Evolutionary conservation across 2,329 filamentous ascomycete species (phyloP).

Genomic region (Diaporthe australafricana): DNA sequence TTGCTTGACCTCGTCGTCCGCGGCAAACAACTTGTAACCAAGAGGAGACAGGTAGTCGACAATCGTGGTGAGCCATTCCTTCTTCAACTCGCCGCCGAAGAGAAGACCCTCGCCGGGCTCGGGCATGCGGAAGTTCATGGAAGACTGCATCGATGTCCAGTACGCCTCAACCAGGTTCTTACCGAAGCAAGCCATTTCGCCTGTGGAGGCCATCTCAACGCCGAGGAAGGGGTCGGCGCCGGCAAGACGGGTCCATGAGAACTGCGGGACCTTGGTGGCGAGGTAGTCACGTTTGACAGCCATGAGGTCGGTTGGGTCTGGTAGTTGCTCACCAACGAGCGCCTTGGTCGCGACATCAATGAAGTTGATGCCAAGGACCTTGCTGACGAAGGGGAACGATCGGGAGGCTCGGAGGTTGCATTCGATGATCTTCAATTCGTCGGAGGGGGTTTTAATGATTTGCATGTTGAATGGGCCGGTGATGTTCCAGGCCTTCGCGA

Average conservation of each 20-base stretch:
- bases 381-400: constrained; percentile 98
- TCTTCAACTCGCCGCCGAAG: constrained; percentile 85
- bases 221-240: constrained; percentile 97
- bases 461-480: constrained; percentile 99
- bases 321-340: constrained; percentile 86
- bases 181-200: constrained; percentile 99
- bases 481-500: constrained; percentile 96
- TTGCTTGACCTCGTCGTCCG: constrained; percentile 82
- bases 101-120: constrained; percentile 95
- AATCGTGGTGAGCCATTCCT: constrained; percentile 79
- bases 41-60: constrained; percentile 90
- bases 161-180: constrained; percentile 96
- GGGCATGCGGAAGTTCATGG: constrained; percentile 99
- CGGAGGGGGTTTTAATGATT: constrained; percentile 89
- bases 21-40: constrained; percentile 94
- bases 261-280: constrained; percentile 98
- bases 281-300: constrained; percentile 88
- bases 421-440: constrained; percentile 90
- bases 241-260: constrained; percentile 97
- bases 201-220: constrained; percentile 96
- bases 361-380: constrained; percentile 96
- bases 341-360: constrained; percentile 96
- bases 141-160: constrained; percentile 95
- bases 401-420: constrained; percentile 97
- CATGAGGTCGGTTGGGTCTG: constrained; percentile 90